Base-by-base conservation (phyloP, 306 rosid genomes). In the Quercus wislizeni region DNA sequence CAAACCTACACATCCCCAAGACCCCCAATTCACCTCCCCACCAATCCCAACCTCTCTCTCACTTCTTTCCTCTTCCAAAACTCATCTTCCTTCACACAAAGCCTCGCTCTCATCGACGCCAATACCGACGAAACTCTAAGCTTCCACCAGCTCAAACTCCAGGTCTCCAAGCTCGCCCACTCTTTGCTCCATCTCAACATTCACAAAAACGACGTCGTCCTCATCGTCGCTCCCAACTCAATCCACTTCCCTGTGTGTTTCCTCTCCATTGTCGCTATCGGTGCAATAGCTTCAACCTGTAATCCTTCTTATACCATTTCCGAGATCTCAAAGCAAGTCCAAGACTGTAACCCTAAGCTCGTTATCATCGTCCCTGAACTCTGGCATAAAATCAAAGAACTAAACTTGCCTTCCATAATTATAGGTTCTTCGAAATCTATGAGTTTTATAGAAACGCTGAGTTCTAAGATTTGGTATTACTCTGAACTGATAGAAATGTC, bases 51-150 rank as follows among this genome's bases (percentile, higher is more conserved):
- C 55, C 86, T 85, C 85, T 88, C 90, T 30, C 76, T 87, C 18
- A 28, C 87, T 25, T 54, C 91, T 5, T 88, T 90, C 82, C 89
- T 86, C 77, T 86, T 88, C 82, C 79, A 64, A 28, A 73, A 68
- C 75, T 38, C 90, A 20, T 71, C 85, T 17, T 73, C 83, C 21
- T 65, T 5, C 71, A 61, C 80, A 5, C 31, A 82, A 71, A 49
- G 18, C 28, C 63, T 73, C 33, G 86, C 92, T n/a, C 83, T 89
- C 27, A 33, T 56, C 67, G 88, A 89, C 11, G 74, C 83, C 1
- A 81, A 82, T 19, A 41, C 87, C 51, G 79, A 62, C 43, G 81
- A 84, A 30, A 68, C 79, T 31, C 61, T 86, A 9, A 86, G 85
- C 59, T 88, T 86, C 69, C 80, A 41, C 23, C 85, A 88, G 55